Conservation (phyloP, 2,329 filamentous ascomycete genomes). For the Bipolaris sorokiniana region DNA sequence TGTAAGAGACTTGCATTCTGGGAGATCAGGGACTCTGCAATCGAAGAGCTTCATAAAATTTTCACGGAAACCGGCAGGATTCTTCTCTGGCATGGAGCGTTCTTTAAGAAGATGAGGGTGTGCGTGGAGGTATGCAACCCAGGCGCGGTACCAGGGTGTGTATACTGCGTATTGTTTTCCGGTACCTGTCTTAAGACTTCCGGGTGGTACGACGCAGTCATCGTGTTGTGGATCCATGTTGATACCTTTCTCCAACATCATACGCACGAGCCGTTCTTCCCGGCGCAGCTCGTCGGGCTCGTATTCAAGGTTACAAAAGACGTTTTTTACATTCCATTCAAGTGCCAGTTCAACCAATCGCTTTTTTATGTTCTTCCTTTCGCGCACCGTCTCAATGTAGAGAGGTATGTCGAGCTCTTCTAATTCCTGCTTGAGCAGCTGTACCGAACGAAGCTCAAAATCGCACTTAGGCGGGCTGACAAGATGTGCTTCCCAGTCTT, state of each 20-base stretch:
- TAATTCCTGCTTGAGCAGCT: constrained; percentile 69
- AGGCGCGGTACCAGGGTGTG: constrained; percentile 78
- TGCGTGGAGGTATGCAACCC: constrained; percentile 74
- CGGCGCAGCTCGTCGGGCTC: constrained; percentile 87
- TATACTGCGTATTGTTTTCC: constrained; percentile 87
- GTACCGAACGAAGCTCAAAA: constrained; percentile 76
- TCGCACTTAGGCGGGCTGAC: constrained; percentile 76
- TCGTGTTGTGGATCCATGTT: constrained; percentile 77
- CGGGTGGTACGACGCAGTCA: constrained; percentile 81
- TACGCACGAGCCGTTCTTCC: constrained; percentile 70
- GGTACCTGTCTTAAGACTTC: constrained; percentile 66
- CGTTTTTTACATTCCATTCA: constrained; percentile 74
- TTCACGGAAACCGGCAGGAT: constrained; percentile 57
- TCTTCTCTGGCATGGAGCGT: constrained; percentile 63
- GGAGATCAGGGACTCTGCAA: constrained; percentile 52
- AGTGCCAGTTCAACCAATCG: constrained; percentile 70
- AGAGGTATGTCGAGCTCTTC: constrained; percentile 77
- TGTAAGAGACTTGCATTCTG: constrained; percentile 66
- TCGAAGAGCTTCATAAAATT: constrained; percentile 54
- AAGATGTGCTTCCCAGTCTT: constrained; percentile 84
- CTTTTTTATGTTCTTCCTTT: constrained; percentile 65
- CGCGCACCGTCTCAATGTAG: constrained; percentile 73
- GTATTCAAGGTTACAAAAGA: constrained; percentile 87
- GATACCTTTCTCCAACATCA: constrained; percentile 67
- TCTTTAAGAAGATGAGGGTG: constrained; percentile 71